Evolutionary conservation across 306 rosid species (phyloP).

Genomic region (Sechiopsis laciniata): DNA sequence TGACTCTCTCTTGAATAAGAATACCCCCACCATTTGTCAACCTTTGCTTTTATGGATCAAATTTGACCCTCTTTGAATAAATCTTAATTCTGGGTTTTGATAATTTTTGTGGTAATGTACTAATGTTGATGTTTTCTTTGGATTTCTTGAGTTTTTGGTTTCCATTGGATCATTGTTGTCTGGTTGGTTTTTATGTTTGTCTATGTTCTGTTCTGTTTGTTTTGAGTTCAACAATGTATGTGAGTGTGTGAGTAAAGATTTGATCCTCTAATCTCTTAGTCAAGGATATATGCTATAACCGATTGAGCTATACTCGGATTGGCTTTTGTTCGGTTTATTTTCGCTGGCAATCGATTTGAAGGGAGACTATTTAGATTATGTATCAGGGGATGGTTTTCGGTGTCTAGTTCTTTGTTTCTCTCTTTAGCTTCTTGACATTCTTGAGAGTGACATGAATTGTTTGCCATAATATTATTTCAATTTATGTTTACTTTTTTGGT

Average conservation of each 20-base stretch:
- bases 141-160: neutral
- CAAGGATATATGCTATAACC: neutral
- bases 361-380: neutral
- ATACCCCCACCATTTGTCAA: conserved; percentile 29
- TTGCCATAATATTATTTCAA: conserved; percentile 5
- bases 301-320: neutral
- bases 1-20: conserved; percentile 42
- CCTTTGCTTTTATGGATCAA: conserved; percentile 10
- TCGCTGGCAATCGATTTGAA: neutral
- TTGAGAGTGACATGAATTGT: conserved; percentile 2
- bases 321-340: neutral
- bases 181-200: neutral
- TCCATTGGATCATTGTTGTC: conserved; percentile 4
- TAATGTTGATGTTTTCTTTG: conserved; percentile 12
- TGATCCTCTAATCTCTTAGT: no score
- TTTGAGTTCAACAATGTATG: neutral
- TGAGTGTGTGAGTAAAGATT: neutral
- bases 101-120: neutral
- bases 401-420: conserved; percentile 16
- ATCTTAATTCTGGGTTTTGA: conserved; percentile 8
- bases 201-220: neutral
- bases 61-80: neutral
- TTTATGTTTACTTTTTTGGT: conserved; percentile 12
- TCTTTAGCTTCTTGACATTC: conserved; percentile 6
- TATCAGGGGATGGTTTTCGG: neutral